A percentile compares a stretch with the other conserved stretches of the same genome.
These are phyloP conservation scores for Pichiaceae sp. DNA, from an alignment of 1,139 yeast species.

Conservation along the genomic window DNA sequence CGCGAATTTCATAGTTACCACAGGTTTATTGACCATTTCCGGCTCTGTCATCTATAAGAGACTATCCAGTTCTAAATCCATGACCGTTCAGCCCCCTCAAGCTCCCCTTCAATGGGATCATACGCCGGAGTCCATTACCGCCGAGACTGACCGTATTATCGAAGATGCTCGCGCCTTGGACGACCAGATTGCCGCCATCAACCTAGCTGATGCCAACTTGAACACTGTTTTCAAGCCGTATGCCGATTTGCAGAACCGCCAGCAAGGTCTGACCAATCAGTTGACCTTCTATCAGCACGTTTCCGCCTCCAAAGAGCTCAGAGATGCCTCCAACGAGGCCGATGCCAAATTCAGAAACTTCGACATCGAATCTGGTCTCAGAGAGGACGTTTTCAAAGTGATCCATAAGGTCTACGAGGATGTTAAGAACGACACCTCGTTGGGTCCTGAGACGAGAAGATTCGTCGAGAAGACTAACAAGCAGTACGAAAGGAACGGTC, in stretches of 20 bases:
- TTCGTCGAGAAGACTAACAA: constrained; percentile 48
- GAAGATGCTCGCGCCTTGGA: constrained; percentile 36
- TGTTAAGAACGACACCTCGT: constrained; percentile 18
- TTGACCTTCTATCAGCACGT: constrained; percentile 64
- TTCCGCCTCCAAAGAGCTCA: constrained; percentile 47
- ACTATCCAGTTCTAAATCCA: background rate
- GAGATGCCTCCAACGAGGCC: constrained; percentile 65
- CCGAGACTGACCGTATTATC: constrained; percentile 38
- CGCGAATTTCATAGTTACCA: constrained; percentile 5
- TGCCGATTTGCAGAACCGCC: constrained; percentile 41
- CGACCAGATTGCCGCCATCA: constrained; percentile 42
- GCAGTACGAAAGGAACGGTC: constrained; percentile 58
- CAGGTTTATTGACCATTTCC: constrained; percentile 8
- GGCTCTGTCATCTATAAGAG: constrained; percentile 8
- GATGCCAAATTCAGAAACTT: constrained; percentile 48
- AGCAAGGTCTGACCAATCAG: constrained; percentile 36
- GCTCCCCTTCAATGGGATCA: constrained; percentile 55
- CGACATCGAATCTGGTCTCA: constrained; percentile 53
- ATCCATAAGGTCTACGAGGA: constrained; percentile 42
- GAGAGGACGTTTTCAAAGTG: constrained; percentile 59
- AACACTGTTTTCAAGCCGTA: constrained; percentile 47
- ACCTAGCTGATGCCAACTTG: constrained; percentile 39
- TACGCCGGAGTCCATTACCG: constrained; percentile 42
- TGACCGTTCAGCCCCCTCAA: constrained; percentile 29
- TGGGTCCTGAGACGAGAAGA: constrained; percentile 44